phyloP scores from a whole-genome alignment of 2,329 filamentous ascomycete species.

The Colletotrichum sojae region DNA sequence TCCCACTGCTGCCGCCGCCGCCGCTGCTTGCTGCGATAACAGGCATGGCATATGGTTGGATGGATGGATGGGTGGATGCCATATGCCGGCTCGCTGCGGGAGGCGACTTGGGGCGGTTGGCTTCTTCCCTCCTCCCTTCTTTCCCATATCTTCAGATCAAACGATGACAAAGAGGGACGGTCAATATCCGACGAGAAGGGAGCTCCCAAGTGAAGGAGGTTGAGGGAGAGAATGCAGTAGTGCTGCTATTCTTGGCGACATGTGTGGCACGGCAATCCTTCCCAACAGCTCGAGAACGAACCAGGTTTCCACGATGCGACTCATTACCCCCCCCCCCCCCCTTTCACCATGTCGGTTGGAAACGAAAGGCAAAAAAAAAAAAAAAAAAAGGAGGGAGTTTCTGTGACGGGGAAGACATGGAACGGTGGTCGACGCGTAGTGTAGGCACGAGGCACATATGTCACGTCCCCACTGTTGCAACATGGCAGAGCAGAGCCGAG shows the following conservation, averaged over 20 bases:
- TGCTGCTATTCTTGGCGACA: constrained; percentile 33
- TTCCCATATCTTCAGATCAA: constrained; percentile 24
- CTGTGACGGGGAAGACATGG: constrained; percentile 5
- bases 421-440: neutral
- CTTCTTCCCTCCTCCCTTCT: neutral
- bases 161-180: constrained; percentile 27
- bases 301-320: constrained; percentile 15
- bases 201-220: neutral
- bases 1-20: too few relatives aligned
- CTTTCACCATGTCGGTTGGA: constrained; percentile 16
- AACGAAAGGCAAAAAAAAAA: constrained; percentile 21
- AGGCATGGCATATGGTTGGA: neutral
- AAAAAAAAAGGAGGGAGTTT: neutral
- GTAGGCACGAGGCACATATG: neutral
- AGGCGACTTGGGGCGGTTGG: constrained; percentile 10
- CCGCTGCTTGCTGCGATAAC: neutral
- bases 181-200: constrained; percentile 28
- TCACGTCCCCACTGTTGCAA: neutral
- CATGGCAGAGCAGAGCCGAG: too few relatives aligned
- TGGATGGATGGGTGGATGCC: constrained; percentile 8
- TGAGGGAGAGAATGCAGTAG: constrained; percentile 1
- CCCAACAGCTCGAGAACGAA: constrained; percentile 3
- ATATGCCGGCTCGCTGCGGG: constrained; percentile 15
- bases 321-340: neutral
- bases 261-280: constrained; percentile 15